A percentile compares a stretch with the other conserved stretches of the same genome.
These are phyloP conservation scores for Talaromyces sp. DNA, from an alignment of 2,329 filamentous ascomycete species.

Conservation along the genomic window DNA sequence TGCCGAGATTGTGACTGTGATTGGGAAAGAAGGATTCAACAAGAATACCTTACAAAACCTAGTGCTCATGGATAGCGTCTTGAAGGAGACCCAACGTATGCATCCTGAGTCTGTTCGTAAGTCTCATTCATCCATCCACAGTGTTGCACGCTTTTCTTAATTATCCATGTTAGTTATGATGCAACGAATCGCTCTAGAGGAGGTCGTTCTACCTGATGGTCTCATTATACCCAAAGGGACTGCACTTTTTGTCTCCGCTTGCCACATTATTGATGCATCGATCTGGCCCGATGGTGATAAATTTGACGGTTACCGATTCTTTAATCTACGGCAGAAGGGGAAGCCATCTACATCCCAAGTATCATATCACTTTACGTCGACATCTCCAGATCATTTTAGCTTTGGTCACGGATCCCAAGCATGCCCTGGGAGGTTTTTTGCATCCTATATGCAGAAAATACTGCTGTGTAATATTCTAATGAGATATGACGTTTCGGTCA, in stretches of 20 bases:
- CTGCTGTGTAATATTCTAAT: constrained; percentile 27
- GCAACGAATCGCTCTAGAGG: constrained; percentile 13
- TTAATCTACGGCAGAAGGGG: constrained; percentile 36
- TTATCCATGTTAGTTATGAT: constrained; percentile 15
- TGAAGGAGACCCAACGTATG: constrained; percentile 25
- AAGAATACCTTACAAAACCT: constrained; percentile 11
- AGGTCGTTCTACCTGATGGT: constrained; percentile 35
- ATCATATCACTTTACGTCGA: constrained; percentile 50
- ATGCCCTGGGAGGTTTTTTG: constrained; percentile 32
- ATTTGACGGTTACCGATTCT: constrained; percentile 53
- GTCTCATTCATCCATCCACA: constrained; percentile 12
- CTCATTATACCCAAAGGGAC: constrained; percentile 46
- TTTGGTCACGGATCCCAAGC: constrained; percentile 58
- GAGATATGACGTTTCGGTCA: constrained; percentile 26
- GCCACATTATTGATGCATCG: constrained; percentile 30
- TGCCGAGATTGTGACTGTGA: constrained; percentile 7
- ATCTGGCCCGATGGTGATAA: constrained; percentile 40
- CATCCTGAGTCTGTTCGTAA: constrained; percentile 20
- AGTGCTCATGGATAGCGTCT: constrained; percentile 24
- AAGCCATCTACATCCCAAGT: constrained; percentile 34
- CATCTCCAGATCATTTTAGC: constrained; percentile 48
- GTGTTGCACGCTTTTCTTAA: not conserved
- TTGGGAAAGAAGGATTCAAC: constrained; percentile 8
- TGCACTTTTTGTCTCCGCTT: constrained; percentile 27
- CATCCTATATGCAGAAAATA: constrained; percentile 26